These are phyloP conservation scores for Macrophomina phaseolina DNA, from an alignment of 2,329 filamentous ascomycete species.

Conservation along the genomic window DNA sequence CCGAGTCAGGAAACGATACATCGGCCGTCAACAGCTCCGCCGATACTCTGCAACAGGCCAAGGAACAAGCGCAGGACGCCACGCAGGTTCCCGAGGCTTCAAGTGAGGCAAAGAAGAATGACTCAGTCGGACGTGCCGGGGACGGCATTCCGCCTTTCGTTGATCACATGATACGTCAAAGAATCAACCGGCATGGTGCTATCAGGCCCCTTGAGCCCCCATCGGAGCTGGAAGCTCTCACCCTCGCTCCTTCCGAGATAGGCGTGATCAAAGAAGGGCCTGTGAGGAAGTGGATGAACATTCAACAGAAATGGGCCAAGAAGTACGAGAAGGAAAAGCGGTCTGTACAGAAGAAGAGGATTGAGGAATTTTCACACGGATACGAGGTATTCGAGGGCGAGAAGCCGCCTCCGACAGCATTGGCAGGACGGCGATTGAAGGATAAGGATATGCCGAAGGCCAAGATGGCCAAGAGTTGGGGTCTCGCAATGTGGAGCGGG, in stretches of 20 bases:
- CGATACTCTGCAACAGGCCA: conserved; percentile 29
- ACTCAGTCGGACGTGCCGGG: conserved; percentile 76
- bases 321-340: conserved; percentile 73
- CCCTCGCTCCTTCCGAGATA: conserved; percentile 68
- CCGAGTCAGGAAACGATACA: conserved; percentile 21
- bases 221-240: conserved; percentile 69
- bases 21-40: conserved; percentile 27
- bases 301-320: conserved; percentile 74
- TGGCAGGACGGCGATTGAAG: conserved; percentile 71
- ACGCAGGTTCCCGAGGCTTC: neutral
- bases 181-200: conserved; percentile 77
- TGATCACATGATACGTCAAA: conserved; percentile 89
- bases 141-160: conserved; percentile 81
- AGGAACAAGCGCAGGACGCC: neutral
- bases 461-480: conserved; percentile 69
- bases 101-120: neutral
- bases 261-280: conserved; percentile 81
- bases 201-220: conserved; percentile 71
- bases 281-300: conserved; percentile 80
- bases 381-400: conserved; percentile 76
- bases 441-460: conserved; percentile 56
- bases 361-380: conserved; percentile 70
- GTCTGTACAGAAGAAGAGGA: conserved; percentile 73
- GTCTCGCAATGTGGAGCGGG: conserved; percentile 80
- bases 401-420: conserved; percentile 78